Percentiles rank a stretch among this genome's conserved stretches.
Conservation (phyloP, 305 asterid genomes). For the Solanum aculeatissimum region DNA sequence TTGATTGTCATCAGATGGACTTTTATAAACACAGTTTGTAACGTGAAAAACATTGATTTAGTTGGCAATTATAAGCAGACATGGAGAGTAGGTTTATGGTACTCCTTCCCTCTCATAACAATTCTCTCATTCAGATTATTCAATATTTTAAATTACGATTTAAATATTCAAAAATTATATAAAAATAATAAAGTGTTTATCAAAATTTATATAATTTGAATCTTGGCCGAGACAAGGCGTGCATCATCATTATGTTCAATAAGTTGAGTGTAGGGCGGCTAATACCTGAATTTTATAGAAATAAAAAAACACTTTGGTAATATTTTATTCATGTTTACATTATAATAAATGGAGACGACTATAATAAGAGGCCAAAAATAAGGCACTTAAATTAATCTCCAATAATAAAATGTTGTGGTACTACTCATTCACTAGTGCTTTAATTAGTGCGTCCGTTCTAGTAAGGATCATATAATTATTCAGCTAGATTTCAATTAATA, state of each 20-base stretch:
- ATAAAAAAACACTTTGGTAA: neutral
- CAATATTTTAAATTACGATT: too few relatives aligned
- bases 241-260: neutral
- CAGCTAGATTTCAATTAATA: neutral
- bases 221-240: neutral
- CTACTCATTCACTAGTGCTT: neutral
- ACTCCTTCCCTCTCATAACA: neutral
- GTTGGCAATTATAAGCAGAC: neutral
- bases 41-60: neutral
- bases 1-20: neutral
- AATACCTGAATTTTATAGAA: neutral
- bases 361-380: neutral
- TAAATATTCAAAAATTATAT: too few relatives aligned
- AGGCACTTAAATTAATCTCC: neutral
- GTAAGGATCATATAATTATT: neutral
- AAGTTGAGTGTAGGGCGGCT: neutral
- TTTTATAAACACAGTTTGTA: neutral
- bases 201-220: neutral
- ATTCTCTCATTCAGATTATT: too few relatives aligned
- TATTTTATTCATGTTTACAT: neutral
- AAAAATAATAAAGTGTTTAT: neutral
- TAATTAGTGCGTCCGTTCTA: neutral
- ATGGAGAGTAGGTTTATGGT: neutral
- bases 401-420: neutral
- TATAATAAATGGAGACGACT: neutral